Base-by-base conservation (phyloP, 106 monocot genomes). In the Acanthochlamys bracteata region DNA sequence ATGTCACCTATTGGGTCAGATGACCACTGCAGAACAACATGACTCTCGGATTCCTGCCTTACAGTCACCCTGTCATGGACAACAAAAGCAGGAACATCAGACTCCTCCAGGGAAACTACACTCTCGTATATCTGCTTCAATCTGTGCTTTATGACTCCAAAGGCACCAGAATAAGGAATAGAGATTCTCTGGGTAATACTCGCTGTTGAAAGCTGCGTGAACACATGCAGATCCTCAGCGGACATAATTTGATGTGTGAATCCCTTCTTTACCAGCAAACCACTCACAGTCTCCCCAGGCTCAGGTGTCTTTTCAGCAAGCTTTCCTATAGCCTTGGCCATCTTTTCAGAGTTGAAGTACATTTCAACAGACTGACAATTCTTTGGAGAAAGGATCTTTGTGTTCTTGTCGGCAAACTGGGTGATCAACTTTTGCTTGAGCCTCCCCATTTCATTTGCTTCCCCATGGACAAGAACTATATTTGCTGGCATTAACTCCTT, bases 241-340 rank as follows among this genome's bases (percentile, higher is more conserved):
- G 80, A 88, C 92, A 98, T 92, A 25, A 92, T 98, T 62, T 98
- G 98, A 74, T 92, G 88, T 3, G 98, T 76, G 57, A 98, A 98
- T 11, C 98, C 98, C 40, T 98, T 98, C 77, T 89, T 98, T 8
- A 98, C 98, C 11, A 92, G 79, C 21, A 98, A 68, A 21, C 92
- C 98, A 49, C 83, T 89, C 15, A 92, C 85, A 13, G 74, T 74
- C 64, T 89, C 91, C 42, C 85, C 85, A 43, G 63, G 67, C 72
- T 89, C 85, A 12, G 98, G 92, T 15, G 71, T 76, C 58, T 74
- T 85, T 60, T 88, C 92, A 25, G 98, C 98, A 7, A 92, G 74
- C 49, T 61, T 80, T 27, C 98, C 98, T 42, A 98, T 79, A 11
- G 88, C 79, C 69, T 92, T 98, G 16, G 98, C 98, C 98, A 92